These are phyloP conservation scores for Pseudonectria foliicola DNA, from an alignment of 2,329 filamentous ascomycete species.

Conservation along the genomic window DNA sequence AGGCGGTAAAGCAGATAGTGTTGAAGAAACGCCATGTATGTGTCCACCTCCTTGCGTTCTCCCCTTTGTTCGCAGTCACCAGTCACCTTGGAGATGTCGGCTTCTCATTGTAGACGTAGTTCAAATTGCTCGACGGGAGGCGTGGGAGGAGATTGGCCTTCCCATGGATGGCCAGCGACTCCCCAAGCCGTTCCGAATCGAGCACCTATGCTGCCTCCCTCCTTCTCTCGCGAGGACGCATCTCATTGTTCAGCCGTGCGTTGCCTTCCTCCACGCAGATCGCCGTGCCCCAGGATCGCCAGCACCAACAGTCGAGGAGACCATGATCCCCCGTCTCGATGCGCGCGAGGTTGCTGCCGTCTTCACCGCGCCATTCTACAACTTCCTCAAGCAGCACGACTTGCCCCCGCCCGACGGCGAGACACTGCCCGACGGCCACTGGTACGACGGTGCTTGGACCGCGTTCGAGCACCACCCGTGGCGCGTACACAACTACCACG, in stretches of 20 bases:
- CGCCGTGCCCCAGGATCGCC: conserved; percentile 29
- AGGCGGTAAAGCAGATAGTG: conserved; percentile 62
- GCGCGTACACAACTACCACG: conserved; percentile 87
- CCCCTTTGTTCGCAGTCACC: neutral
- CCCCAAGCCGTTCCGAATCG: conserved; percentile 71
- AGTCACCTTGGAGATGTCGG: neutral
- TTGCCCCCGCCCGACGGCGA: conserved; percentile 36
- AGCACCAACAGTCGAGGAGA: conserved; percentile 52
- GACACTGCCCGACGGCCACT: conserved; percentile 48
- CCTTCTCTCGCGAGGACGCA: conserved; percentile 67
- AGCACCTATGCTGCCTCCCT: conserved; percentile 81
- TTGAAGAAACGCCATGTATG: conserved; percentile 54
- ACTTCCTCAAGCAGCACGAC: conserved; percentile 63
- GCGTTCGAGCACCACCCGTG: conserved; percentile 72
- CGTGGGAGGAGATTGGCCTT: conserved; percentile 87
- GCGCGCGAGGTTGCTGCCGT: conserved; percentile 89
- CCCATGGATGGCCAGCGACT: conserved; percentile 63
- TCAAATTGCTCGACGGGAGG: conserved; percentile 81
- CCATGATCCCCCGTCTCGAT: conserved; percentile 73
- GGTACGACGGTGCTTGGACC: conserved; percentile 83
- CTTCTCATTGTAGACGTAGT: conserved; percentile 35
- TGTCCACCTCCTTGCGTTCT: neutral
- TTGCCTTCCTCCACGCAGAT: conserved; percentile 67
- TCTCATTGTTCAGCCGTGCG: conserved; percentile 66
- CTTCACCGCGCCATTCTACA: conserved; percentile 81